Conservation (phyloP, 1,284 basidiomycete genomes). For the Heterobasidion occidentale region DNA sequence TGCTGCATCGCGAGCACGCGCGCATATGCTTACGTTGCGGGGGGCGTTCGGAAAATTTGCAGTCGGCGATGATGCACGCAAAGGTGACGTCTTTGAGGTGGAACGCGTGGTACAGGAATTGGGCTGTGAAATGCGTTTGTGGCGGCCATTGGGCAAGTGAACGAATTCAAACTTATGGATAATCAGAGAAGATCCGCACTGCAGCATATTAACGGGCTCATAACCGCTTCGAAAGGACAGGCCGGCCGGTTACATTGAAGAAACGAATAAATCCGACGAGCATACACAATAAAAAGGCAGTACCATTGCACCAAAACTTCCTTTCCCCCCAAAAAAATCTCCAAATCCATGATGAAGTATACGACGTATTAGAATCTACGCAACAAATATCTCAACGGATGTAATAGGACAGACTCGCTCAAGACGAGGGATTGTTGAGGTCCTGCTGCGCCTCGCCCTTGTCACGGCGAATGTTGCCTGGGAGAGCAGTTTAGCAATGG, state of each 20-base stretch:
- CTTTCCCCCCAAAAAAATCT: too few species aligned
- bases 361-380: too few species aligned
- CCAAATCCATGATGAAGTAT: too few species aligned
- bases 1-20: constrained; percentile 23
- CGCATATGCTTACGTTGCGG: constrained; percentile 55
- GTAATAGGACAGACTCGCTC: not conserved
- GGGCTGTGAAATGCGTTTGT: constrained; percentile 55
- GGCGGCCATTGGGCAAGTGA: constrained; percentile 51
- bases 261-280: too few species aligned
- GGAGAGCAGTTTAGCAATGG: not conserved
- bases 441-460: constrained; percentile 32
- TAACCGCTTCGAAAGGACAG: too few species aligned
- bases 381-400: too few species aligned
- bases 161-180: not conserved
- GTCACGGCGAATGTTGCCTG: constrained; percentile 28
- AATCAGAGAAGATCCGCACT: too few species aligned
- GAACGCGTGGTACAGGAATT: constrained; percentile 55
- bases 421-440: constrained; percentile 17
- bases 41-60: constrained; percentile 40
- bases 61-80: constrained; percentile 15
- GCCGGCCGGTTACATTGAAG: too few species aligned
- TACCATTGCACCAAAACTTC: too few species aligned
- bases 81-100: constrained; percentile 35
- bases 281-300: too few species aligned
- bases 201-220: too few species aligned